Evolutionary conservation across 192 early-diverging fungal genomes (phyloP).

Genomic region (Radiomyces spectabilis): DNA sequence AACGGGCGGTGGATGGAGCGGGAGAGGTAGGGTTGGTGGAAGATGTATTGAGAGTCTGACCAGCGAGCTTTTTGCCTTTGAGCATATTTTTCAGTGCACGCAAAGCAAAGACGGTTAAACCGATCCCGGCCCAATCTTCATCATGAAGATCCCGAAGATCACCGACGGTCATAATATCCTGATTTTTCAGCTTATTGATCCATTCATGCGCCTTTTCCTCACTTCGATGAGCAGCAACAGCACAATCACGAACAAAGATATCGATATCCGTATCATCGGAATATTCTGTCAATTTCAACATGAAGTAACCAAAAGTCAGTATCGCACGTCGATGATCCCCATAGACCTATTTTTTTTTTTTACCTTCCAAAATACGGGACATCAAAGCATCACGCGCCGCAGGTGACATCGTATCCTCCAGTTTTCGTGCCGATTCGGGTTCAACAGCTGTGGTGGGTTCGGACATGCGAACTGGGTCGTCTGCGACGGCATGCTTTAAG

Average conservation of each 20-base stretch:
- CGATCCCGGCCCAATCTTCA: constrained; percentile 65
- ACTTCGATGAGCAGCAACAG: constrained; percentile 53
- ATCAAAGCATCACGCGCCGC: constrained; percentile 2
- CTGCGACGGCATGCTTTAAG: not conserved
- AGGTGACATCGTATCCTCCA: not conserved
- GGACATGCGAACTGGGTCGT: no score
- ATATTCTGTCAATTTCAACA: constrained; percentile 13
- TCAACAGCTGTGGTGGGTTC: not conserved
- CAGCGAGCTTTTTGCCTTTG: constrained; percentile 32
- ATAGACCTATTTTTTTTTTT: not conserved
- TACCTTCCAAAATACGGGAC: constrained; percentile 15
- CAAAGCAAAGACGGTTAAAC: constrained; percentile 48
- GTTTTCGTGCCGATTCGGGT: not conserved
- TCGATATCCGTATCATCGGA: constrained; percentile 57
- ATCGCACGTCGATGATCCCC: not conserved
- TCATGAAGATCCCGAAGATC: constrained; percentile 67
- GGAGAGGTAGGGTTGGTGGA: not conserved
- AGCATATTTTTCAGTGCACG: constrained; percentile 48
- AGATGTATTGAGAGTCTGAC: not conserved
- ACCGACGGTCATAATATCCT: constrained; percentile 77
- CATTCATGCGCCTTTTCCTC: constrained; percentile 71
- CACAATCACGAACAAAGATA: constrained; percentile 62
- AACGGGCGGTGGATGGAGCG: not conserved
- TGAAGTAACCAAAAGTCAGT: not conserved
- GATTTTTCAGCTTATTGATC: constrained; percentile 58